Percentiles rank a stretch among this genome's conserved stretches.
These are phyloP conservation scores for Zygoascus tannicola DNA, from an alignment of 805 yeast genomes.

Conservation along the genomic window DNA sequence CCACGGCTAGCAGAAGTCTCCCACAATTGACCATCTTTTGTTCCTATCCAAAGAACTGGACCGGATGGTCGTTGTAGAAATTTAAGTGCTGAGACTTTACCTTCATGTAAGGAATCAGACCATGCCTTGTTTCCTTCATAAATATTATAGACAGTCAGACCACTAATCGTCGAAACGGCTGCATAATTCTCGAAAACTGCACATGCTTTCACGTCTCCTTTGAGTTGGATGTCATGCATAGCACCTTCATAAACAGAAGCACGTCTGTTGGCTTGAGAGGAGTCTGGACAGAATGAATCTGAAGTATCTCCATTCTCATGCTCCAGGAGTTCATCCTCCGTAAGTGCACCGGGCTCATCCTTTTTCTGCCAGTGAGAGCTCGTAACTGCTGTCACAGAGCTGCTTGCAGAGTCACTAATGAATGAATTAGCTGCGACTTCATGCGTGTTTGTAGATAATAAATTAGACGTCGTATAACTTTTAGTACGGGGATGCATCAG, in stretches of 20 bases:
- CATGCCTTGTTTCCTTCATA: constrained; percentile 20
- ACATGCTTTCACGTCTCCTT: constrained; percentile 18
- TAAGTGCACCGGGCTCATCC: no score
- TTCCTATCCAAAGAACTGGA: constrained; percentile 26
- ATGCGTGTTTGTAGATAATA: no score
- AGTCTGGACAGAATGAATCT: constrained; percentile 25
- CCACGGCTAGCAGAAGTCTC: constrained; percentile 19
- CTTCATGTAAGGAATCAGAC: constrained; percentile 17
- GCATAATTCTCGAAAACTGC: constrained; percentile 18
- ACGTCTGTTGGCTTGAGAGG: constrained; percentile 25
- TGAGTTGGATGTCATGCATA: constrained; percentile 17
- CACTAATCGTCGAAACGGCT: constrained; percentile 14
- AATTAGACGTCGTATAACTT: no score
- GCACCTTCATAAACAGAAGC: constrained; percentile 22
- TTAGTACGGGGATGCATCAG: no score
- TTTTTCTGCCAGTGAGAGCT: no score
- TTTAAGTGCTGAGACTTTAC: constrained; percentile 21
- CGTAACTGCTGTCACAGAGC: no score
- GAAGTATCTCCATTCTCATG: no score
- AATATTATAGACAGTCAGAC: constrained; percentile 19
- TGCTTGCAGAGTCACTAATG: no score
- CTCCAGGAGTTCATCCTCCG: no score
- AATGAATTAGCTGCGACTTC: no score
- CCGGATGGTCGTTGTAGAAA: constrained; percentile 15
- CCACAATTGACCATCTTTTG: constrained; percentile 28